phyloP scores from a whole-genome alignment of 1,284 basidiomycete genomes.

The Schizophyllum commune region DNA sequence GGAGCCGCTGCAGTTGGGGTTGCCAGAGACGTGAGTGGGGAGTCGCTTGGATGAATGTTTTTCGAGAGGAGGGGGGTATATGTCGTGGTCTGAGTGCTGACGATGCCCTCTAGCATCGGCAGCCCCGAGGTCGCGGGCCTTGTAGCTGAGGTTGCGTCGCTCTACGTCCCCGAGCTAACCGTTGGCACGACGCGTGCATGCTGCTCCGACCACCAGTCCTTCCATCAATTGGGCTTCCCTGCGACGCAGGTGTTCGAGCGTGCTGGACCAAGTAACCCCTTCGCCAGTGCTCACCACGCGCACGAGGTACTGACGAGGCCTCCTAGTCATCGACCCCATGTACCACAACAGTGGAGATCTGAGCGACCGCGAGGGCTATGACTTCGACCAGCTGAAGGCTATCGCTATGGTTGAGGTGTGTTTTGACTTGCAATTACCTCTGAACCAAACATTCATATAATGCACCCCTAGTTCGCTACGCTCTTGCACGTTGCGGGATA shows the following conservation, averaged over 20 bases:
- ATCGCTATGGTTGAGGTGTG: constrained; percentile 82
- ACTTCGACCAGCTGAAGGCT: constrained; percentile 69
- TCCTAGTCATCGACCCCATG: constrained; percentile 73
- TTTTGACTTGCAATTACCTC: neutral
- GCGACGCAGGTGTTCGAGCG: constrained; percentile 80
- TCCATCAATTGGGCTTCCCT: constrained; percentile 75
- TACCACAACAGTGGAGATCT: constrained; percentile 81
- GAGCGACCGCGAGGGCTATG: constrained; percentile 69
- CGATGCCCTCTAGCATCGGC: constrained; percentile 49
- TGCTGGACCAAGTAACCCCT: constrained; percentile 55
- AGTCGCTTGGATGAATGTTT: neutral
- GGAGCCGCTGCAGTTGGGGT: constrained; percentile 75
- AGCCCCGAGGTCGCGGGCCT: constrained; percentile 70
- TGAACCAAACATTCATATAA: neutral
- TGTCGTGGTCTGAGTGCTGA: too few species aligned
- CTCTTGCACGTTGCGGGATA: constrained; percentile 13
- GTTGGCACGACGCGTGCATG: constrained; percentile 78
- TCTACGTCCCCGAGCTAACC: constrained; percentile 77
- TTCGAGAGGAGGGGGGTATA: too few species aligned
- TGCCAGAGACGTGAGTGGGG: constrained; percentile 48
- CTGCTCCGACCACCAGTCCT: constrained; percentile 88
- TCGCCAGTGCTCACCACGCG: neutral
- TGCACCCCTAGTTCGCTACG: constrained; percentile 10
- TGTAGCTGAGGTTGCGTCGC: constrained; percentile 60
- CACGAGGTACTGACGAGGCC: neutral